A percentile compares a stretch with the other conserved stretches of the same genome.
These are phyloP conservation scores for Tetracladium marchalianum DNA, from an alignment of 495 filamentous ascomycete genomes.

Conservation along the genomic window DNA sequence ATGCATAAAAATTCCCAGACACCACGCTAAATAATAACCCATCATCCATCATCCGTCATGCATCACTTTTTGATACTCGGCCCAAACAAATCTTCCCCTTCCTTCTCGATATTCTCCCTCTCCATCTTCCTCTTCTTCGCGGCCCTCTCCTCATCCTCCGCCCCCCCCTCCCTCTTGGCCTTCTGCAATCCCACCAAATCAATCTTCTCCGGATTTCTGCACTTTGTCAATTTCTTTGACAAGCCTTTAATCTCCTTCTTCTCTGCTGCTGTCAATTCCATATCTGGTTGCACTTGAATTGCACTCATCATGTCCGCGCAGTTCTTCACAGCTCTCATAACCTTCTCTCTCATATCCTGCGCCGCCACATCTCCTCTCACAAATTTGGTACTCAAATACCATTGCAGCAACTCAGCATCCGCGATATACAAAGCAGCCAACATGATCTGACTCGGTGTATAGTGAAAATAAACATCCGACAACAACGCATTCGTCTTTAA, in stretches of 20 bases:
- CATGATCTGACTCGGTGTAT: slow-evolving; percentile 90
- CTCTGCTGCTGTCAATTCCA: slow-evolving; percentile 11
- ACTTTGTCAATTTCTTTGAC: slow-evolving; percentile 66
- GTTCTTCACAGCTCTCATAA: slow-evolving; percentile 35
- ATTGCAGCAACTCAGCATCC: slow-evolving; percentile 59
- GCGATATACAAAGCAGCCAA: slow-evolving; percentile 66
- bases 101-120: slow-evolving; percentile 33
- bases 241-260: slow-evolving; percentile 40
- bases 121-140: slow-evolving; percentile 52
- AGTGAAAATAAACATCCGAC: slow-evolving; percentile 92
- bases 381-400: slow-evolving; percentile 68
- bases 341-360: slow-evolving; percentile 28
- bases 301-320: slow-evolving; percentile 39
- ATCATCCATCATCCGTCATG: slow-evolving; percentile 8
- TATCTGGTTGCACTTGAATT: slow-evolving; percentile 4
- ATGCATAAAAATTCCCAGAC: slow-evolving; percentile 18
- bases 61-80: slow-evolving; percentile 26
- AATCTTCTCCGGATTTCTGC: slow-evolving; percentile 60
- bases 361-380: slow-evolving; percentile 16
- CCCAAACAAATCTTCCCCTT: slow-evolving; percentile 49
- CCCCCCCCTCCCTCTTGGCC: slow-evolving; percentile 35
- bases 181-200: slow-evolving; percentile 50
- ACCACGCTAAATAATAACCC: slow-evolving; percentile 16
- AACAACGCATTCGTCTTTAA: slow-evolving; percentile 72
- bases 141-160: slow-evolving; percentile 30